These are phyloP conservation scores for Harringtonia aguacate DNA, from an alignment of 2,329 filamentous ascomycete genomes.

Conservation along the genomic window DNA sequence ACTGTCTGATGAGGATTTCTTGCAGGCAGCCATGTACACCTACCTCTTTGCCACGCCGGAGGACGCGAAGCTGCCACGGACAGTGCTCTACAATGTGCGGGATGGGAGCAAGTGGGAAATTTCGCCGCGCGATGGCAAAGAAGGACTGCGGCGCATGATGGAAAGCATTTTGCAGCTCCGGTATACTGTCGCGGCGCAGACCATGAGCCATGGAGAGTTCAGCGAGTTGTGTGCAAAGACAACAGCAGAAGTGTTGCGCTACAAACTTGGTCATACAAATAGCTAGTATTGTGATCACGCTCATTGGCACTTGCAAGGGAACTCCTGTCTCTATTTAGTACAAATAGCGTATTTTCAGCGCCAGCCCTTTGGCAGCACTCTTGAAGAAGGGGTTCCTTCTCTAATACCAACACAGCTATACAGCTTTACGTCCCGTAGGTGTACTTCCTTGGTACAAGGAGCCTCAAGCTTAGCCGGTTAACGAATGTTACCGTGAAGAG, in stretches of 20 bases:
- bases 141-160: neutral
- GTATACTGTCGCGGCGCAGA: neutral
- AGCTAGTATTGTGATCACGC: too few species aligned
- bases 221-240: neutral
- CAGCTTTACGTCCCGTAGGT: too few species aligned
- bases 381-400: too few species aligned
- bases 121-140: neutral
- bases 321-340: too few species aligned
- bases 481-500: too few species aligned
- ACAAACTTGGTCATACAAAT: too few species aligned
- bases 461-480: too few species aligned
- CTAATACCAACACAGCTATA: too few species aligned
- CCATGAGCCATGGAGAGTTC: neutral
- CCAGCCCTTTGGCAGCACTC: too few species aligned
- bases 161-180: neutral
- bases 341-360: too few species aligned
- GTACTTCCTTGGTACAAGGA: too few species aligned
- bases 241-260: neutral
- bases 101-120: slow-evolving; percentile 1
- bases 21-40: neutral
- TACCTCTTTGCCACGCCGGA: neutral
- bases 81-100: slow-evolving; percentile 1
- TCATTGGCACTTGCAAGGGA: too few species aligned
- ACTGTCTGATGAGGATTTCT: neutral
- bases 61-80: neutral